Base-by-base conservation (phyloP, 1,284 basidiomycete genomes). In the Irpex rosettiformis region DNA sequence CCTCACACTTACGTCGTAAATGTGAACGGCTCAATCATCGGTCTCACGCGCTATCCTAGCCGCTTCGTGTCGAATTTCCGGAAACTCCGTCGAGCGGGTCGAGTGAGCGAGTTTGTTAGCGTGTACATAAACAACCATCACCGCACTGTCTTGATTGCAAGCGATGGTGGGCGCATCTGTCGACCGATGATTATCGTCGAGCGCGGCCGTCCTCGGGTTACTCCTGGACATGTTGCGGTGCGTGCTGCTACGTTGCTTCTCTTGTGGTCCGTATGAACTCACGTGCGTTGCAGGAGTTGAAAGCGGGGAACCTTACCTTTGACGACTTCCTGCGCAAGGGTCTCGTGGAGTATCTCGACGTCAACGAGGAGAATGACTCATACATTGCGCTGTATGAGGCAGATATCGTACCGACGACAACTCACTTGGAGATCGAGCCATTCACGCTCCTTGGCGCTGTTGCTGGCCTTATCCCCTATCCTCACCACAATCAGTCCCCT, bases 291-390 rank as follows among this genome's bases (percentile, higher is more conserved):
- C 4, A 94, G 87, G 78, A 90, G 71, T 81, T 99, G 57, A 96
- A 96, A 72, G 82, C 86, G 59, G 89, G 87, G 27, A 77, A 78
- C 54, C 82, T 93, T 54, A 85, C 86, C 0, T 99, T 99, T 70
- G 96, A 99, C 73, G 94, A 97, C 72, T 99, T 99, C 75, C 79
- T 99, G 18, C 84, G 84, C 52, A 87, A 88, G 58, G 97, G 97
- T n/a, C 81, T 99, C n/a, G 93, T 99, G 64, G 97, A 99, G 73
- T 99, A 99, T 71, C 85, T 99, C 51, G 97, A 99, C 70, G 96
- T 98, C 61, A 99, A 99, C 72, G 97, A 99, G 74, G 97, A 99
- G 76, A 99, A 99, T 72, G 97, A 99, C 75, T 91, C 95, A 18
- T 92, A 91, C 73, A 98, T 99, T 64, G 96, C 97, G 0, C 81